These are phyloP conservation scores for Dendryphion nanum DNA, from an alignment of 2,329 filamentous ascomycete genomes.

Conservation along the genomic window DNA sequence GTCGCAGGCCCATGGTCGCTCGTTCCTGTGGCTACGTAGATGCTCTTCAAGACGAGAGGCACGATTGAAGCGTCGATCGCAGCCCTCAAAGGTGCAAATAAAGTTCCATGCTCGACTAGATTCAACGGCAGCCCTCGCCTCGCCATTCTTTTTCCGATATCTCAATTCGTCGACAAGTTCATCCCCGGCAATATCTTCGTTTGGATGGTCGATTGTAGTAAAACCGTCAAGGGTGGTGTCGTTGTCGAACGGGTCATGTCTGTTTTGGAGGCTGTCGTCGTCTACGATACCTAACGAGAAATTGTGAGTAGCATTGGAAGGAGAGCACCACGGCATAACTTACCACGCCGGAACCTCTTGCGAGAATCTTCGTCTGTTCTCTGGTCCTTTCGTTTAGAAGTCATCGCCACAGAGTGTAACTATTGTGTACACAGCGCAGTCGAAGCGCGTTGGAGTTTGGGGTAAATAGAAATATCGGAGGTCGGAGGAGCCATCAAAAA, in stretches of 20 bases:
- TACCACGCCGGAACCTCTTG: slow-evolving; percentile 31
- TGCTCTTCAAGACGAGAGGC: slow-evolving; percentile 76
- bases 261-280: neutral
- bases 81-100: slow-evolving; percentile 70
- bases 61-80: slow-evolving; percentile 82
- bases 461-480: too few species aligned
- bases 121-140: slow-evolving; percentile 29
- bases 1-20: slow-evolving; percentile 73
- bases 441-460: too few species aligned
- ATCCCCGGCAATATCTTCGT: neutral
- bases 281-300: slow-evolving; percentile 1
- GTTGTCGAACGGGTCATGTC: slow-evolving; percentile 2
- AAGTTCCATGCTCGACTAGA: slow-evolving; percentile 69
- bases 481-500: too few species aligned
- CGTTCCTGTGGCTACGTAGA: slow-evolving; percentile 79
- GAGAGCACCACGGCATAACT: neutral
- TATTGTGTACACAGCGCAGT: too few species aligned
- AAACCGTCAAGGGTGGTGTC: slow-evolving; percentile 8
- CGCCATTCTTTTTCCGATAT: too few species aligned
- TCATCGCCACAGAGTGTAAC: too few species aligned
- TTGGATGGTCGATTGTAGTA: slow-evolving; percentile 16
- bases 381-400: too few species aligned
- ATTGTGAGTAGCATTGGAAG: neutral
- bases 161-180: neutral
- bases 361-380: slow-evolving; percentile 3